A percentile compares a stretch with the other conserved stretches of the same genome.
Conservation (phyloP, 257 asterid species). For the Haberlea rhodopensis region DNA sequence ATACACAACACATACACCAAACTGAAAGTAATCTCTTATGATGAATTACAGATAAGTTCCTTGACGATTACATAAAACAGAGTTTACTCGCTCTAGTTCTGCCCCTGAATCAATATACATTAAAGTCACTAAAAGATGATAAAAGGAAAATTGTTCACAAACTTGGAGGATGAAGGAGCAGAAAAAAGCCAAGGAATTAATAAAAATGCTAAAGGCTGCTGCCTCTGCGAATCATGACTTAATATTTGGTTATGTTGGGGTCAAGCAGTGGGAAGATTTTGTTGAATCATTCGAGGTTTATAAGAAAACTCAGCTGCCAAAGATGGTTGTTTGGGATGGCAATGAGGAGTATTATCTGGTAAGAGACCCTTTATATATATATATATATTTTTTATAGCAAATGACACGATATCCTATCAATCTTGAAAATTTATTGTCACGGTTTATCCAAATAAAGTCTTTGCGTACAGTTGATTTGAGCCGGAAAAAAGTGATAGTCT, state of each 20-base stretch:
- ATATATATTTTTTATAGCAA: not conserved
- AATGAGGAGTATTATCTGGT: slow-evolving; percentile 65
- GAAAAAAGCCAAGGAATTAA: slow-evolving; percentile 50
- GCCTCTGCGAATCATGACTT: slow-evolving; percentile 94
- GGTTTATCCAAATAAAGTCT: not conserved
- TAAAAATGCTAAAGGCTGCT: slow-evolving; percentile 68
- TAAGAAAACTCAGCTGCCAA: slow-evolving; percentile 64
- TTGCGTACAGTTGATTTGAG: not conserved
- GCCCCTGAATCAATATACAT: slow-evolving; percentile 64
- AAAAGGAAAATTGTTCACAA: slow-evolving; percentile 64
- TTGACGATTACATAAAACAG: slow-evolving; percentile 79
- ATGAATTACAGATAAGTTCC: slow-evolving; percentile 61
- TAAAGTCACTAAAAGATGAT: slow-evolving; percentile 63
- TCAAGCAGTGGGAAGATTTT: slow-evolving; percentile 72
- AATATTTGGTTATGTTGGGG: slow-evolving; percentile 78
- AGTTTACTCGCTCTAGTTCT: slow-evolving; percentile 72
- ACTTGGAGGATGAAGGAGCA: slow-evolving; percentile 59
- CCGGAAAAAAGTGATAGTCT: not conserved
- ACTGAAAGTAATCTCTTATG: not conserved
- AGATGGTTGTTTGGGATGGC: slow-evolving; percentile 90
- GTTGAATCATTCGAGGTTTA: slow-evolving; percentile 64
- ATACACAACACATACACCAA: not conserved
- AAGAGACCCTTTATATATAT: slow-evolving; percentile 30
- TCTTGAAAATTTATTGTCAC: not conserved
- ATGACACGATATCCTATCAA: not conserved